phyloP scores from a whole-genome alignment of 2,329 filamentous ascomycete species.

The Podosphaera xanthii region DNA sequence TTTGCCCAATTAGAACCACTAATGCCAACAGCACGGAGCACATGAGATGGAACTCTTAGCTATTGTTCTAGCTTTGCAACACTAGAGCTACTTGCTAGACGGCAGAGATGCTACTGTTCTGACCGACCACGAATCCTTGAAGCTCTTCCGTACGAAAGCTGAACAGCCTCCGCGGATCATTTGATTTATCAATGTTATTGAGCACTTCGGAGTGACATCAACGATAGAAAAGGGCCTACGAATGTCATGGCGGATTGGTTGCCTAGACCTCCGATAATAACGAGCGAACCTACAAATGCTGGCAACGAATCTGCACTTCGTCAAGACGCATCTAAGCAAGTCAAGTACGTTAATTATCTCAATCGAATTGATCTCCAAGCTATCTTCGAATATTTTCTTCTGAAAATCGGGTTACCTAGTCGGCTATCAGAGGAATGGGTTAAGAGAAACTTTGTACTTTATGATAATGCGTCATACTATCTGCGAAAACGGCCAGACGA shows the following conservation, averaged over 20 bases:
- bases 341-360: not conserved
- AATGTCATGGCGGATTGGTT: constrained; percentile 1
- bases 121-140: constrained; percentile 1
- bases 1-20: no score
- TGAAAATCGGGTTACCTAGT: not conserved
- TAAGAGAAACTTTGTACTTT: constrained; percentile 1
- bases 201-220: constrained; percentile 1
- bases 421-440: not conserved
- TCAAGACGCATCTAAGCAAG: not conserved
- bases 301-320: not conserved
- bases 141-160: not conserved
- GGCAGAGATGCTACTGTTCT: not conserved
- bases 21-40: not conserved
- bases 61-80: not conserved
- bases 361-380: not conserved
- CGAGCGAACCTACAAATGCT: not conserved
- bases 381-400: not conserved
- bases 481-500: not conserved
- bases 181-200: constrained; percentile 1
- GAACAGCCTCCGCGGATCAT: not conserved
- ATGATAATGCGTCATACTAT: not conserved
- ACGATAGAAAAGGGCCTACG: not conserved
- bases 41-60: constrained; percentile 1
- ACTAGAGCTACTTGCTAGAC: not conserved
- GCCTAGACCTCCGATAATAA: not conserved